Evolutionary conservation across 2,329 filamentous ascomycete genomes (phyloP).

Genomic region (Aspergillus chevalieri): DNA sequence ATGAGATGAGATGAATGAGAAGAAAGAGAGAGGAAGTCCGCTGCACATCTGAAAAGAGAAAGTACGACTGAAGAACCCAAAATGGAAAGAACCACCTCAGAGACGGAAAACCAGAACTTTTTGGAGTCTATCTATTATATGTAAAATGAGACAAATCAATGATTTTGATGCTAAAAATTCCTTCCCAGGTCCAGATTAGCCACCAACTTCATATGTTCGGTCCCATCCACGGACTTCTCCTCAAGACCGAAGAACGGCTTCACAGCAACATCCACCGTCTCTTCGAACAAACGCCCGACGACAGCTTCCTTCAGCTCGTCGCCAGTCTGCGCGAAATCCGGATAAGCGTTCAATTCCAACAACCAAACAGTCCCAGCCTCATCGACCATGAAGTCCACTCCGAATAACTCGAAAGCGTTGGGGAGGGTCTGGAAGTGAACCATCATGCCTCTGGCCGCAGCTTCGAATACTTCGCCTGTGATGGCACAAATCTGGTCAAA

Average conservation of each 20-base stretch:
- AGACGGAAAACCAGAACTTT: not conserved
- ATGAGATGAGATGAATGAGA: not conserved
- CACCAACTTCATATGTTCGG: conserved; percentile 32
- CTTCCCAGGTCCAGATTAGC: conserved; percentile 38
- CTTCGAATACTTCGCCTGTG: conserved; percentile 76
- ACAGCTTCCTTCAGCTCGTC: conserved; percentile 60
- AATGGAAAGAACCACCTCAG: not conserved
- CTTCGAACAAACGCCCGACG: conserved; percentile 70
- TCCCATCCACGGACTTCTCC: conserved; percentile 12
- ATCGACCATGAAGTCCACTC: conserved; percentile 83
- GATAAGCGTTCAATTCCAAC: conserved; percentile 91
- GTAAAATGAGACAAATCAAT: not conserved
- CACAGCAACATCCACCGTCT: conserved; percentile 63
- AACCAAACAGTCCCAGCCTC: conserved; percentile 60
- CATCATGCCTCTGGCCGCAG: conserved; percentile 73
- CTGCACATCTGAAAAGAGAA: too few species aligned
- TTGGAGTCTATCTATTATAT: not conserved
- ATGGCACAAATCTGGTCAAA: conserved; percentile 67
- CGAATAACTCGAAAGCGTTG: conserved; percentile 88
- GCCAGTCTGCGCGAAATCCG: conserved; percentile 91
- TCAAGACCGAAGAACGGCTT: conserved; percentile 57
- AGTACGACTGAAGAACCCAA: not conserved
- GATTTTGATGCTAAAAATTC: conserved; percentile 7
- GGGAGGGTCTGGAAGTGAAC: conserved; percentile 86
- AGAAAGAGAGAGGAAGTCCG: not conserved